Conservation (phyloP, 2,329 filamentous ascomycete species). For the Colletotrichum melonis region DNA sequence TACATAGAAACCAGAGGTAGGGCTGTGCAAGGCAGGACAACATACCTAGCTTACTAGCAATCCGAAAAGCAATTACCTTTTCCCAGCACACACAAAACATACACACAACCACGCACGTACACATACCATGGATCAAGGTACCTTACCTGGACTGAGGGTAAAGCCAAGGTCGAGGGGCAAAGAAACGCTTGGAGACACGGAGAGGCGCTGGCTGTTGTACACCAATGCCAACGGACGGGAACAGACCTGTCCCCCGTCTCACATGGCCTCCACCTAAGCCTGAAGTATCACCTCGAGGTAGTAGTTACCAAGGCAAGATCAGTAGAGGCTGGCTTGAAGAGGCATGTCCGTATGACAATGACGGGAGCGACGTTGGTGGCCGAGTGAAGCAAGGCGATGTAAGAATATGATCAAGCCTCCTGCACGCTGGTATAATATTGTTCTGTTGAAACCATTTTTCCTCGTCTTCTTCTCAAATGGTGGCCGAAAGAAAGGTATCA, state of each 20-base stretch:
- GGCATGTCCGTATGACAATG: not conserved
- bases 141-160: not conserved
- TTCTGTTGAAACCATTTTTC: too few species aligned
- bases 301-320: too few species aligned
- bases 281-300: not conserved
- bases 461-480: too few species aligned
- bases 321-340: not conserved
- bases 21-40: not conserved
- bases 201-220: constrained; percentile 2
- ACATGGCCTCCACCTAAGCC: not conserved
- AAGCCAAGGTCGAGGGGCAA: not conserved
- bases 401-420: not conserved
- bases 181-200: not conserved
- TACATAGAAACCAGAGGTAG: not conserved
- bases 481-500: not conserved
- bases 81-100: not conserved
- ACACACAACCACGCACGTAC: not conserved
- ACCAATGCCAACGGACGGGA: constrained; percentile 5
- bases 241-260: not conserved
- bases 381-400: not conserved
- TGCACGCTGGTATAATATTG: not conserved
- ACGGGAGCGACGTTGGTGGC: not conserved
- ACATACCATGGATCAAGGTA: not conserved
- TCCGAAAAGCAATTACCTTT: not conserved
- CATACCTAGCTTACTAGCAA: not conserved